phyloP scores from a whole-genome alignment of 2,329 filamentous ascomycete species.

The Cercospora zeae-maydis region DNA sequence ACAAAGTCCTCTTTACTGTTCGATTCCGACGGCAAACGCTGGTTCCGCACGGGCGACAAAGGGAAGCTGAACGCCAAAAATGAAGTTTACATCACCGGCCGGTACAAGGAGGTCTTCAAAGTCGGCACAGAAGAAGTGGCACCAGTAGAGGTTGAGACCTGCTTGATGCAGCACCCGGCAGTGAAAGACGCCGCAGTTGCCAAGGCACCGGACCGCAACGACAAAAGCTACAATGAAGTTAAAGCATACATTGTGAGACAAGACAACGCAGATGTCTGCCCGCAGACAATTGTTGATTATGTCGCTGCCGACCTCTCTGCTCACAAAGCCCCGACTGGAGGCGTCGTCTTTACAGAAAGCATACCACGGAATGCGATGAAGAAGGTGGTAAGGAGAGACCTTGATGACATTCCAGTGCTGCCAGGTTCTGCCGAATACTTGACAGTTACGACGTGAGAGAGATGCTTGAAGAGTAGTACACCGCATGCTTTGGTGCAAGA shows the following conservation, averaged over 20 bases:
- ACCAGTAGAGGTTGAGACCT: constrained; percentile 5
- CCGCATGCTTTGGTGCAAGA: background rate
- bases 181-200: constrained; percentile 7
- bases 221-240: background rate
- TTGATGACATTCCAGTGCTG: background rate
- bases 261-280: too few species aligned
- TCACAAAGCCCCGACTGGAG: constrained; percentile 1
- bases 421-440: background rate
- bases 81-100: constrained; percentile 4
- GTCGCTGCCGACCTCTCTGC: background rate
- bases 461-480: background rate
- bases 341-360: background rate
- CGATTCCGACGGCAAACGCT: background rate
- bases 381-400: background rate
- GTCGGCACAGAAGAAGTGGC: constrained; percentile 6
- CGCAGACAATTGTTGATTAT: background rate
- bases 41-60: constrained; percentile 8
- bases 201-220: background rate
- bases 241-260: background rate
- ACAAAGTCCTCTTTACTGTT: background rate
- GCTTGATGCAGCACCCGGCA: background rate
- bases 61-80: background rate
- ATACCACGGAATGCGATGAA: constrained; percentile 4
- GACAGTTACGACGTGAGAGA: background rate
- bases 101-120: constrained; percentile 12